Conservation (phyloP, 805 yeast genomes). For the Hanseniaspora thailandica region DNA sequence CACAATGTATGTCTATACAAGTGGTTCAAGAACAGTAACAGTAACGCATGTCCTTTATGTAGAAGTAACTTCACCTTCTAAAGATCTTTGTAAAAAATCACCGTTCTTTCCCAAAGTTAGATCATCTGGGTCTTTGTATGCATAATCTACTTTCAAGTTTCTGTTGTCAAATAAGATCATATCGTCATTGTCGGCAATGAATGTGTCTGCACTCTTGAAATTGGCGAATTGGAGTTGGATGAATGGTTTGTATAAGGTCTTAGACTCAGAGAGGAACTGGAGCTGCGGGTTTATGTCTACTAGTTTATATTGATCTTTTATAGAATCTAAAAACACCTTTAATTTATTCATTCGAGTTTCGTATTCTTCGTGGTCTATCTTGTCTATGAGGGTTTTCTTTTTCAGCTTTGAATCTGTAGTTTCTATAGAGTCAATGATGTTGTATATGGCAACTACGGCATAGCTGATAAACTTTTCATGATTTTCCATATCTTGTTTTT, state of each 20-base stretch:
- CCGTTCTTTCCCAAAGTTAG: conserved; percentile 52
- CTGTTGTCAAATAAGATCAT: conserved; percentile 59
- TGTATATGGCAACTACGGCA: conserved; percentile 17
- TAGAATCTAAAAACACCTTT: background rate
- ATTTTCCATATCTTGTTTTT: conserved; percentile 36
- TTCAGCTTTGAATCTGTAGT: background rate
- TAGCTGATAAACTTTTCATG: conserved; percentile 2
- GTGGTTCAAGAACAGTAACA: conserved; percentile 93
- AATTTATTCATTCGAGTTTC: conserved; percentile 34
- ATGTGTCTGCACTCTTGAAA: conserved; percentile 60
- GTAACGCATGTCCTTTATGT: conserved; percentile 90
- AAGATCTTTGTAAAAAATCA: conserved; percentile 59
- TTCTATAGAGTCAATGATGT: conserved; percentile 4
- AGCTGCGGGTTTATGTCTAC: conserved; percentile 25
- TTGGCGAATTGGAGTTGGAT: conserved; percentile 56
- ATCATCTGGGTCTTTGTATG: conserved; percentile 47
- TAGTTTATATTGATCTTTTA: conserved; percentile 37
- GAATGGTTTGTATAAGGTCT: conserved; percentile 40
- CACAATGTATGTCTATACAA: conserved; percentile 92
- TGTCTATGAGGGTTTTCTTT: conserved; percentile 44
- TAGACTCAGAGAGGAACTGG: conserved; percentile 35
- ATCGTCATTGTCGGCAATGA: conserved; percentile 49
- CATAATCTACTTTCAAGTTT: conserved; percentile 52
- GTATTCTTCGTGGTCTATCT: conserved; percentile 57
- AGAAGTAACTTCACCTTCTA: conserved; percentile 60